Percentiles rank a stretch among this genome's conserved stretches.
Evolutionary conservation across 345 rosid genomes (phyloP).

Genomic region (Syzygium grande): DNA sequence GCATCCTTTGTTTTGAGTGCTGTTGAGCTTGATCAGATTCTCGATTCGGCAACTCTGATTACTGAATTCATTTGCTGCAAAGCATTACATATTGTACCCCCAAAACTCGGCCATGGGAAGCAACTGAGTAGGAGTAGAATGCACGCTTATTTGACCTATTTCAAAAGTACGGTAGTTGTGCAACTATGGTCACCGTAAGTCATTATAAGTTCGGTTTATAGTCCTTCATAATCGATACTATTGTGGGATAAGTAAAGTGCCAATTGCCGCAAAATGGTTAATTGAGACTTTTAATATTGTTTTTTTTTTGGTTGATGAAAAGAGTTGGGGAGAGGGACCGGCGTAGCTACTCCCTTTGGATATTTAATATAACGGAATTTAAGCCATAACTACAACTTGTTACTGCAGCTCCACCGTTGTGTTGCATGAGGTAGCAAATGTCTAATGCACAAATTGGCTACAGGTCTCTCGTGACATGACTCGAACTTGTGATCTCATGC

Average conservation of each 20-base stretch:
- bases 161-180: neutral
- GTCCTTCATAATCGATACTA: neutral
- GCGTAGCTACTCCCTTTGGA: fast-evolving
- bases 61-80: neutral
- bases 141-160: neutral
- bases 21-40: neutral
- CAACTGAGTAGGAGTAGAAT: neutral
- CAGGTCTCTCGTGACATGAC: neutral
- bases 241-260: neutral
- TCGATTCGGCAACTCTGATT: neutral
- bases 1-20: neutral
- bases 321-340: neutral
- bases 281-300: neutral
- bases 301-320: neutral
- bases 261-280: neutral
- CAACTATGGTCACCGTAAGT: neutral
- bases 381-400: neutral
- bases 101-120: neutral
- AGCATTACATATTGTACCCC: neutral
- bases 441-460: neutral
- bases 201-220: neutral
- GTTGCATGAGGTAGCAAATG: neutral
- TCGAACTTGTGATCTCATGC: neutral
- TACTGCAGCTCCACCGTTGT: fast-evolving
- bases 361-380: neutral